Conservation (phyloP, 2,329 filamentous ascomycete species). For the Penicillium sp. region DNA sequence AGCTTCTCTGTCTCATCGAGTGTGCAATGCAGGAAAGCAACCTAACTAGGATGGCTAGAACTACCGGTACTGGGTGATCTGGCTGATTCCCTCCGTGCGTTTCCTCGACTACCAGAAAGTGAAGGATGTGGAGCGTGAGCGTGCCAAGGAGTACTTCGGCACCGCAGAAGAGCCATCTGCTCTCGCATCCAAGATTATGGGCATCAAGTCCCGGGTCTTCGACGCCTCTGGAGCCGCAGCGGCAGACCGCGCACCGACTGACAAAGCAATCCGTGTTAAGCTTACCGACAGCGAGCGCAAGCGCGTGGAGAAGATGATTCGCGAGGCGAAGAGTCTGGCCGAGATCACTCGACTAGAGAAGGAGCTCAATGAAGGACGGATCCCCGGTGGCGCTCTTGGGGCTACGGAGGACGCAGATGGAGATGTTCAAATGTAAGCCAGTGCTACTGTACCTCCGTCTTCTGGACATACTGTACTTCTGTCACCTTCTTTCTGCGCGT, state of each 20-base stretch:
- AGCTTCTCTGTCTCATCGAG: too few species aligned
- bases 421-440: slow-evolving; percentile 38
- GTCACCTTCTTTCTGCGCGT: slow-evolving; percentile 12
- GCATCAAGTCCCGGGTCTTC: slow-evolving; percentile 74
- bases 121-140: slow-evolving; percentile 75
- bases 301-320: slow-evolving; percentile 80
- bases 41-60: slow-evolving; percentile 66
- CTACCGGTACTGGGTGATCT: slow-evolving; percentile 90
- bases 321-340: slow-evolving; percentile 80
- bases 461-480: slow-evolving; percentile 14
- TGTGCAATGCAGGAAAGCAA: too few species aligned
- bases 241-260: slow-evolving; percentile 42
- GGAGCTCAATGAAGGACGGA: slow-evolving; percentile 80
- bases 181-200: slow-evolving; percentile 79
- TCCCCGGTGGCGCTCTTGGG: slow-evolving; percentile 63
- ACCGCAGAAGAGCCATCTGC: slow-evolving; percentile 72
- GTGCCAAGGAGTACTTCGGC: slow-evolving; percentile 79
- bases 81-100: slow-evolving; percentile 76
- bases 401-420: slow-evolving; percentile 36
- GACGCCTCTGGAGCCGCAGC: slow-evolving; percentile 48
- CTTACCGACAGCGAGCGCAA: slow-evolving; percentile 85
- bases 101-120: slow-evolving; percentile 94
- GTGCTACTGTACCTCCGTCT: background rate
- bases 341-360: slow-evolving; percentile 91
- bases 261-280: slow-evolving; percentile 73